Conservation (phyloP, 352 stramenopile species). For the Globisporangium radiosum region DNA sequence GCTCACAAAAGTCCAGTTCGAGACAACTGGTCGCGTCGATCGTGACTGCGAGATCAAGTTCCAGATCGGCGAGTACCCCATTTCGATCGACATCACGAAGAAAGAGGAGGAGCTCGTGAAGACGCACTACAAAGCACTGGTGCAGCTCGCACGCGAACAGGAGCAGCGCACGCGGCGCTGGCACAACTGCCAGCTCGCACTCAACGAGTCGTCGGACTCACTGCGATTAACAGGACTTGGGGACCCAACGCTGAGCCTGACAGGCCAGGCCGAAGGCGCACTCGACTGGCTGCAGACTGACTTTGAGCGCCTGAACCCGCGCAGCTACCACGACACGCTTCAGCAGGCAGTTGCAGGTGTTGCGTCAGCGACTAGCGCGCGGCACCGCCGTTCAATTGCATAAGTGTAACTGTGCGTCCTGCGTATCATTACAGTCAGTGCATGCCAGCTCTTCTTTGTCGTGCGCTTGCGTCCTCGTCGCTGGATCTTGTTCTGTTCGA, state of each 20-base stretch:
- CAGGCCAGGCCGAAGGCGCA: constrained; percentile 15
- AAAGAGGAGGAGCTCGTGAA: constrained; percentile 44
- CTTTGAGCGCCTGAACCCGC: constrained; percentile 24
- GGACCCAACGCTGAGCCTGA: constrained; percentile 11
- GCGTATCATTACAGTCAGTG: too few relatives aligned
- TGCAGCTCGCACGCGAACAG: constrained; percentile 33
- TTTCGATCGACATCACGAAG: constrained; percentile 46
- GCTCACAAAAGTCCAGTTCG: constrained; percentile 31
- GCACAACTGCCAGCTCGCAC: constrained; percentile 22
- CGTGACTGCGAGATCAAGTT: constrained; percentile 69
- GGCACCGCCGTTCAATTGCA: too few relatives aligned
- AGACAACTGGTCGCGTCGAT: constrained; percentile 47
- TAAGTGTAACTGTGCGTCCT: too few relatives aligned
- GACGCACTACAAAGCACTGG: constrained; percentile 41
- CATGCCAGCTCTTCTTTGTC: too few relatives aligned
- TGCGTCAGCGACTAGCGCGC: too few relatives aligned
- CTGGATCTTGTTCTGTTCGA: too few relatives aligned
- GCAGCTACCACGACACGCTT: constrained; percentile 28
- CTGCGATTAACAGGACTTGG: constrained; percentile 20
- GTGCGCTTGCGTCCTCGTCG: too few relatives aligned
- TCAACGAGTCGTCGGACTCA: constrained; percentile 24
- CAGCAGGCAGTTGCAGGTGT: neutral
- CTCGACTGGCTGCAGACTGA: constrained; percentile 25
- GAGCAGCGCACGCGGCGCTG: constrained; percentile 23
- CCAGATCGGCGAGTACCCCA: constrained; percentile 23